Evolutionary conservation across 768 basidiomycete genomes (phyloP), one percentile per base, ranked within the genome.

Genomic region (Mycena capillaripes): DNA sequence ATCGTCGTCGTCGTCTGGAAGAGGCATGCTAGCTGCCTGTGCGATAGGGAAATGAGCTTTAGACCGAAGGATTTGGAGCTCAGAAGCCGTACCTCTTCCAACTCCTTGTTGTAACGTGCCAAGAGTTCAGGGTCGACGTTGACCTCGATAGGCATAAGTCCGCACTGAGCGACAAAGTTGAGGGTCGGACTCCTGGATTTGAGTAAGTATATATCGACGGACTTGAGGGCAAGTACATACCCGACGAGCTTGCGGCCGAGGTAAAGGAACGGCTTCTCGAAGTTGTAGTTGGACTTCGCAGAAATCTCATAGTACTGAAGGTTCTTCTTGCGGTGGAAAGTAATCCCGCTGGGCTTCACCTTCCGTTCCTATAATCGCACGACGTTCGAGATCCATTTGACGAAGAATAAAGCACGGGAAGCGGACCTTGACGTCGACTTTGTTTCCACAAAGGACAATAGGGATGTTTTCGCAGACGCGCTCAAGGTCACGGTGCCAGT

Each of bases 301-400:
- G 97, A 99, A 77, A 99, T 99, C 81, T 99, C 98, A 82, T 97
- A 99, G 88, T 99, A 99, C 82, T 99, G 98, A 59, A 99, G 90
- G 85, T 97, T 98, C 90, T 99, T 99, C 95, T 99, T 99, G 81
- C 98, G 90, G 89, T 99, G 98, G 93, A 99, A 99, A 53, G 98
- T 99, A 71, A 99, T 97, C 44, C 93, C 91, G 57, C 96, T 95
- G 27, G 97, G 98, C 90, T 99, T 99, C 77, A 99, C 97, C 90
- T 99, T 99, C 73, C 98, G 96, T 85, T 99, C 98, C 97, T 98
- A 79, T 69, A 74, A 50, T 69, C 73, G 4, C 23, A 36, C 42
- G 7, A 11, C 16, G 38, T 48, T 57, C n/a, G 65, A 48, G 36
- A 21, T 21, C 27, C 27, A 34, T 73, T 57, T 65, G 59, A 60